phyloP scores from a whole-genome alignment of 2,329 filamentous ascomycete genomes.

The Cryphonectria radicalis region DNA sequence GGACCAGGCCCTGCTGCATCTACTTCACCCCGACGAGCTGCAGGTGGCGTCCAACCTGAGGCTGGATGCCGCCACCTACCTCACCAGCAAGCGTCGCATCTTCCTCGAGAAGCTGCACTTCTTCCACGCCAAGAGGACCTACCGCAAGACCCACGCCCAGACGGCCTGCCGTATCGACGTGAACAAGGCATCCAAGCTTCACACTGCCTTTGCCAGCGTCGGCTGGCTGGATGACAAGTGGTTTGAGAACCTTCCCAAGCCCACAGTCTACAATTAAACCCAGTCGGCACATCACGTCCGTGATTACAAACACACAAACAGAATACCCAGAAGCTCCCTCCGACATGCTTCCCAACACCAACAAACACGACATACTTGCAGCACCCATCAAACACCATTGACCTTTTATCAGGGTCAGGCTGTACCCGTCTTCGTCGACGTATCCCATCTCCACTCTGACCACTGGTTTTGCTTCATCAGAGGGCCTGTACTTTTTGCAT shows the following conservation, averaged over 20 bases:
- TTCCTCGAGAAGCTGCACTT: slow-evolving; percentile 76
- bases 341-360: slow-evolving; percentile 9
- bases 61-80: slow-evolving; percentile 84
- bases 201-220: slow-evolving; percentile 85
- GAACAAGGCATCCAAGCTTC: slow-evolving; percentile 94
- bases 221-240: slow-evolving; percentile 72
- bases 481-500: slow-evolving; percentile 24
- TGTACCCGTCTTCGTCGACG: slow-evolving; percentile 1
- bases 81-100: slow-evolving; percentile 91
- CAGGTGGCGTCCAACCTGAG: slow-evolving; percentile 77
- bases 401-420: slow-evolving; percentile 1
- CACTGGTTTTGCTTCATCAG: slow-evolving; percentile 18
- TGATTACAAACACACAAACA: slow-evolving; percentile 21
- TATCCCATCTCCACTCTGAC: slow-evolving; percentile 31
- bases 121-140: slow-evolving; percentile 60
- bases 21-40: slow-evolving; percentile 80
- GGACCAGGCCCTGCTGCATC: slow-evolving; percentile 72
- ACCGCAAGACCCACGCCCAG: slow-evolving; percentile 93
- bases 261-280: slow-evolving; percentile 3
- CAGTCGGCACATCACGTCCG: neutral
- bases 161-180: slow-evolving; percentile 98
- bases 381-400: neutral
- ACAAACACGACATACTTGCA: neutral
- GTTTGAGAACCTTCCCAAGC: slow-evolving; percentile 38
- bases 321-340: slow-evolving; percentile 35